These are phyloP conservation scores for Paramarasmius palmivorus DNA, from an alignment of 1,284 basidiomycete genomes.

Conservation along the genomic window DNA sequence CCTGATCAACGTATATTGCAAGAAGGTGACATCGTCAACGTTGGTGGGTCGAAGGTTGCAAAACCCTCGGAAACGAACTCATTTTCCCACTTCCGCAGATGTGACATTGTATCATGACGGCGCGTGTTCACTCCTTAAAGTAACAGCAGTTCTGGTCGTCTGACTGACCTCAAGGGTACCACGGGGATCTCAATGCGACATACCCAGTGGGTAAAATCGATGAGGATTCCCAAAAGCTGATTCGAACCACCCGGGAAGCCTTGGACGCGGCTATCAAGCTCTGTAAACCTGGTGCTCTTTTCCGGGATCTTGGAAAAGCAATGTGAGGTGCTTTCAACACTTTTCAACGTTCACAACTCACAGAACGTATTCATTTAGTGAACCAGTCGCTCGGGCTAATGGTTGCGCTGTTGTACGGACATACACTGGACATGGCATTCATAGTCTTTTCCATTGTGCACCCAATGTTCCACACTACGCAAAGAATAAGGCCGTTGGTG, in stretches of 20 bases:
- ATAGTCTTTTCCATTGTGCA: constrained; percentile 77
- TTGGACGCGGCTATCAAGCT: constrained; percentile 87
- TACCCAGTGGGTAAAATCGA: constrained; percentile 89
- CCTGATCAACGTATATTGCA: constrained; percentile 85
- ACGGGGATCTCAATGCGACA: constrained; percentile 89
- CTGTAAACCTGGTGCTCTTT: constrained; percentile 88
- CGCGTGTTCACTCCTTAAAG: constrained; percentile 25
- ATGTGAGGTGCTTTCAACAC: constrained; percentile 56
- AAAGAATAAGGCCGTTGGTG: constrained; percentile 81
- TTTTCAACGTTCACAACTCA: constrained; percentile 6
- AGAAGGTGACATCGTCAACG: constrained; percentile 93
- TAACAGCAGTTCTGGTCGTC: constrained; percentile 1
- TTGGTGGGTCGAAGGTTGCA: constrained; percentile 50
- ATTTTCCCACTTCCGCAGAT: constrained; percentile 39
- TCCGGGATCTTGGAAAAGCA: constrained; percentile 80
- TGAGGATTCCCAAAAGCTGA: constrained; percentile 79
- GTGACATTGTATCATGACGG: constrained; percentile 71
- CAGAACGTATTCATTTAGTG: constrained; percentile 43
- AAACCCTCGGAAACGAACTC: neutral
- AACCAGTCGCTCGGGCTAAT: constrained; percentile 78
- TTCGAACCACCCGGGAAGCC: constrained; percentile 77
- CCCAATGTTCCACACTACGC: constrained; percentile 86
- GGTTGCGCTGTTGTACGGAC: constrained; percentile 85
- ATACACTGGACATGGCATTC: constrained; percentile 92
- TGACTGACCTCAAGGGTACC: constrained; percentile 59